These are phyloP conservation scores for Trichosporon sp. DNA, from an alignment of 1,284 basidiomycete species.

Conservation along the genomic window DNA sequence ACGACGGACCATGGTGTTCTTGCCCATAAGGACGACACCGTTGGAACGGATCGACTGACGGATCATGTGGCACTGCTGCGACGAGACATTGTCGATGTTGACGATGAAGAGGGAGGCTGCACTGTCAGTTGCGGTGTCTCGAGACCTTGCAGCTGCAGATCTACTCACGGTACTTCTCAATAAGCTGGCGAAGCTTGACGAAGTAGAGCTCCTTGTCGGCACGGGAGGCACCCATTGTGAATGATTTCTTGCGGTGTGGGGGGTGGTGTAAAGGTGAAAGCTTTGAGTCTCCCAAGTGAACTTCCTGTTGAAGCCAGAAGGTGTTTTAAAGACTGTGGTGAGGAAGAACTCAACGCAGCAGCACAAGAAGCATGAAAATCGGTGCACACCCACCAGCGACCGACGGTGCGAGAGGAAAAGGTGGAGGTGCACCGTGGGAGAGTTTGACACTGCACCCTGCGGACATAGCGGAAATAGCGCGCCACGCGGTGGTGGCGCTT, in stretches of 20 bases:
- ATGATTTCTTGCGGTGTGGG: conserved; percentile 36
- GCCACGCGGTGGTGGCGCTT: conserved; percentile 12
- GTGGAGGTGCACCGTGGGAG: neutral
- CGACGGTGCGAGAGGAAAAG: conserved; percentile 10
- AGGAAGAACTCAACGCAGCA: conserved; percentile 27
- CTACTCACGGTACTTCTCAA: conserved; percentile 84
- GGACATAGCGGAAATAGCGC: neutral
- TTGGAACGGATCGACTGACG: conserved; percentile 94
- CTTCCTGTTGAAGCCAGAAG: conserved; percentile 53
- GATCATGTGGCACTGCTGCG: conserved; percentile 84
- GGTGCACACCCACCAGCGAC: neutral
- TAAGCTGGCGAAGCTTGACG: conserved; percentile 87
- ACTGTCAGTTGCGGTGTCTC: neutral
- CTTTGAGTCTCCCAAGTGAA: conserved; percentile 56
- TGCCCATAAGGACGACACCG: conserved; percentile 98
- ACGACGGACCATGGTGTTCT: conserved; percentile 99
- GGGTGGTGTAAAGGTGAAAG: conserved; percentile 23
- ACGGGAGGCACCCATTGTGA: conserved; percentile 86
- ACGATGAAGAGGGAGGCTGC: conserved; percentile 96
- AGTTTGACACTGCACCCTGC: conserved; percentile 22
- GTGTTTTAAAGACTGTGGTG: conserved; percentile 56
- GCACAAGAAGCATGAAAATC: conserved; percentile 12
- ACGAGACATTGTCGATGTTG: conserved; percentile 99
- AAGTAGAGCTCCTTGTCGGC: conserved; percentile 94
- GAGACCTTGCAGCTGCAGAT: neutral